Evolutionary conservation across 192 early-diverging fungal genomes (phyloP), one percentile per base, ranked within the genome.

Genomic region (Haplosporangium gracile): DNA sequence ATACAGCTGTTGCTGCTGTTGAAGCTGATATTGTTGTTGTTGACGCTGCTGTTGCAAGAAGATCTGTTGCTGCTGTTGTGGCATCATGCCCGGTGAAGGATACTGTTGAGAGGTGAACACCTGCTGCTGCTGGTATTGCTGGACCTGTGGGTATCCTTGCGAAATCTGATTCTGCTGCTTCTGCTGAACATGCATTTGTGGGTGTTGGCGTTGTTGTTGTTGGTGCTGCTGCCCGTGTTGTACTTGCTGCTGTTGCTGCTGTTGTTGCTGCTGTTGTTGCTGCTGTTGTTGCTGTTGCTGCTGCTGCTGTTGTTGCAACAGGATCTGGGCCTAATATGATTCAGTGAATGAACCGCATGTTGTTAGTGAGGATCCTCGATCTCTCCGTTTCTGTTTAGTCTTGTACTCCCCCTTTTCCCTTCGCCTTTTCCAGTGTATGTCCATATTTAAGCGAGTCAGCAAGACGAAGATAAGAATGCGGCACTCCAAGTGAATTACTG

Each of bases 271-370:
- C 42, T 83, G 82, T 42, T 57, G 79, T 16, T 75, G 73, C 8
- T 82, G 80, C 40, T 79, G 77, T 18, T 70, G 77, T 5, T 70
- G 77, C 43, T 60, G 53, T 57, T 79, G 78, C 26, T 72, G 78
- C 26, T 72, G 74, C 29, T 82, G 80, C 43, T 81, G 81, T 53
- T 77, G 82, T 39, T 78, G 82, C 7, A 83, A 18, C 47, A 83
- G 36, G 45, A 78, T 71, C 72, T 83, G 82, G 49, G 36, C 53
- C 36, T 53, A 16, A 36, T 77, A 65, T 65, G 75, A 22, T 71
- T 57, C 32, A 47, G 32, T 32, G 24, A 74, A 13, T n/a, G 34
- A 32, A 8, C 26, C 18, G 6, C 5, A 51, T 29, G 26, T 26
- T 65, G 29, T 45, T 24, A 74, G 47, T 29, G 16, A 74, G 26